Conservation (phyloP, 352 stramenopile genomes). For the Poterioochromonas sp. region DNA sequence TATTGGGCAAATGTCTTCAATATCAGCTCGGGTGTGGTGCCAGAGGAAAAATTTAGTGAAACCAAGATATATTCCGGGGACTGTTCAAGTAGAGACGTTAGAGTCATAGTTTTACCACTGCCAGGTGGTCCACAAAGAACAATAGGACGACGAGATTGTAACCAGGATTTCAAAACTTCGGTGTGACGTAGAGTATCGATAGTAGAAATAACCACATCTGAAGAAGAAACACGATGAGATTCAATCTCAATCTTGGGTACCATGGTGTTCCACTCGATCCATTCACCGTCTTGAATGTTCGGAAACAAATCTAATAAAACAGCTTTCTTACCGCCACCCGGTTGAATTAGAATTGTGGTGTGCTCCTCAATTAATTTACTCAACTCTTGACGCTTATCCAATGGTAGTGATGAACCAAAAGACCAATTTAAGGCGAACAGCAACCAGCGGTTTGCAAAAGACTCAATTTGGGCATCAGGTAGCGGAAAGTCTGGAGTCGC, state of each 20-base stretch:
- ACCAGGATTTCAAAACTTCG: conserved; percentile 91
- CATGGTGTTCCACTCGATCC: conserved; percentile 84
- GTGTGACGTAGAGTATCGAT: conserved; percentile 96
- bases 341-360: too few relatives aligned
- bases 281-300: conserved; percentile 80
- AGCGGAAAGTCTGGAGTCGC: conserved; percentile 95
- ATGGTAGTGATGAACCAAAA: conserved; percentile 93
- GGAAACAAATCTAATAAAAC: neutral
- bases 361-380: conserved; percentile 75
- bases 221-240: conserved; percentile 85
- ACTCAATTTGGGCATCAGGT: conserved; percentile 83
- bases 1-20: conserved; percentile 88
- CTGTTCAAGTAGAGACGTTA: conserved; percentile 90
- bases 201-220: conserved; percentile 97
- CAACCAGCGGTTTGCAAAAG: conserved; percentile 92
- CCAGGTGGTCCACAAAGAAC: conserved; percentile 95
- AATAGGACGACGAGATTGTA: conserved; percentile 87
- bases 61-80: conserved; percentile 96
- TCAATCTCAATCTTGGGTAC: conserved; percentile 96
- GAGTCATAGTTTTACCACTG: conserved; percentile 99
- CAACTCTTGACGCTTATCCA: conserved; percentile 75
- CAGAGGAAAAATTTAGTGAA: conserved; percentile 97
- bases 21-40: conserved; percentile 95
- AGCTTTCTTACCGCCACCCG: too few relatives aligned
- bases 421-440: conserved; percentile 95